phyloP scores from a whole-genome alignment of 805 yeast species.

The Wickerhamiella brachini region DNA sequence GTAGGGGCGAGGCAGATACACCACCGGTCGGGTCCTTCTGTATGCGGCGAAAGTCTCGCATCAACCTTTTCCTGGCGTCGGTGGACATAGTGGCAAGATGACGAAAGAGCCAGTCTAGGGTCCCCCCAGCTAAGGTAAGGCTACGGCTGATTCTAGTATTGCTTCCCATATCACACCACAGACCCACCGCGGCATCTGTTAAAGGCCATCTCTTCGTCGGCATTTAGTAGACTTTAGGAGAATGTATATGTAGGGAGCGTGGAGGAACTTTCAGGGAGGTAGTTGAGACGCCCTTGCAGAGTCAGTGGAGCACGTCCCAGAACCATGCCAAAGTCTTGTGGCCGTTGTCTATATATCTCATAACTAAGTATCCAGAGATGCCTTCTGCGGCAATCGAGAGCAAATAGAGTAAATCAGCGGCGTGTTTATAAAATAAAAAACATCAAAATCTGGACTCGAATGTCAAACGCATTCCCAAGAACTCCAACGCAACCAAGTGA shows the following conservation, averaged over 20 bases:
- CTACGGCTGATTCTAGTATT: too few species aligned
- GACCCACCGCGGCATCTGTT: too few species aligned
- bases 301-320: too few species aligned
- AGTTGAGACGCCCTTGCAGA: too few species aligned
- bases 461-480: too few species aligned
- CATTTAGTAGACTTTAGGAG: too few species aligned
- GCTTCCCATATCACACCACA: too few species aligned
- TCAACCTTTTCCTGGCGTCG: constrained; percentile 94
- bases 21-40: constrained; percentile 98
- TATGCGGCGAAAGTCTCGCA: constrained; percentile 98
- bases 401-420: background rate
- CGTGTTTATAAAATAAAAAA: background rate
- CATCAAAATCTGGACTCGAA: background rate
- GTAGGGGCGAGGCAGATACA: constrained; percentile 90
- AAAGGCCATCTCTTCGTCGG: too few species aligned
- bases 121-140: background rate
- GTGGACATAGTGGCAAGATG: constrained; percentile 57
- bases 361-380: background rate
- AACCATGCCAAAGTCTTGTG: background rate
- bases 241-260: too few species aligned
- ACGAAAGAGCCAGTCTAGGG: background rate
- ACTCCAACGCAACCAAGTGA: too few species aligned
- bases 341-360: background rate
- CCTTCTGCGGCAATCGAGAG: background rate
- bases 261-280: too few species aligned